A percentile compares a stretch with the other conserved stretches of the same genome.
phyloP scores from a whole-genome alignment of 257 asterid genomes.

The Verbena officinalis region DNA sequence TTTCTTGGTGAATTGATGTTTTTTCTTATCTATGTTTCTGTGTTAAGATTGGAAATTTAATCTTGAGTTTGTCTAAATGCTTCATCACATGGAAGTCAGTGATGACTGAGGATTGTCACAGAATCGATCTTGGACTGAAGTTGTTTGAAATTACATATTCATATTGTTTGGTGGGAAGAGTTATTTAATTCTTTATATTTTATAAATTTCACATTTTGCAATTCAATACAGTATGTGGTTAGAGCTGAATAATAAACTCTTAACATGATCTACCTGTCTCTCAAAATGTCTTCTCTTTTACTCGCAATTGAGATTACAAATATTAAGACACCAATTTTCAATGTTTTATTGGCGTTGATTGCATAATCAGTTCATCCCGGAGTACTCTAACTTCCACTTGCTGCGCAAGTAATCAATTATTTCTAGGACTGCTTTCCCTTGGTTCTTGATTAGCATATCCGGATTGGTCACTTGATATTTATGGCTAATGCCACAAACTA shows the following conservation, averaged over 20 bases:
- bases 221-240: constrained; percentile 4
- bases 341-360: not conserved
- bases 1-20: constrained; percentile 21
- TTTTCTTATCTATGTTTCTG: not conserved
- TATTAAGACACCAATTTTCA: constrained; percentile 7
- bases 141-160: constrained; percentile 16
- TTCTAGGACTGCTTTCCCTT: not conserved
- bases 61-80: constrained; percentile 23
- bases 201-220: not conserved
- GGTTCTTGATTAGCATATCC: constrained; percentile 13
- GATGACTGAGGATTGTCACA: not conserved
- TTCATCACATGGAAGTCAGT: constrained; percentile 20
- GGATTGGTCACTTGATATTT: constrained; percentile 12
- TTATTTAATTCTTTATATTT: not conserved
- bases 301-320: not conserved
- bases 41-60: not conserved
- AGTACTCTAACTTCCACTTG: not conserved
- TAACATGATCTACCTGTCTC: constrained; percentile 3
- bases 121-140: constrained; percentile 9
- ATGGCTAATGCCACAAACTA: not conserved
- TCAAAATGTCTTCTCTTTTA: constrained; percentile 13
- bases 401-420: constrained; percentile 1
- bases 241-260: not conserved
- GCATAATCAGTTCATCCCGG: not conserved
- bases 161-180: not conserved